Conservation (phyloP, 768 basidiomycete species). For the Nidula microcarpa region DNA sequence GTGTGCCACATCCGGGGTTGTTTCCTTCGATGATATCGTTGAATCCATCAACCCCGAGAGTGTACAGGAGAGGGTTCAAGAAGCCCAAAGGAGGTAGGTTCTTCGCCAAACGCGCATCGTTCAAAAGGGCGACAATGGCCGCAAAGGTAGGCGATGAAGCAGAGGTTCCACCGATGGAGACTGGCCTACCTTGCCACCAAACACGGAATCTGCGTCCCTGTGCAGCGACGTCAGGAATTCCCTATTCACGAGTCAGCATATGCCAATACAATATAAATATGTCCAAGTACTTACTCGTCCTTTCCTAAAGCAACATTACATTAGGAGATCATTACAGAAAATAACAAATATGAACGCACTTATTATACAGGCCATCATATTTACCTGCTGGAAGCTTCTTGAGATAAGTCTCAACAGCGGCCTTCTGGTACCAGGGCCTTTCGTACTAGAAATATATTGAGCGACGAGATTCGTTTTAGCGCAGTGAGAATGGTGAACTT, state of each 20-base stretch:
- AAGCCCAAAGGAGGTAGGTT: constrained; percentile 52
- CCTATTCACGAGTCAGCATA: constrained; percentile 25
- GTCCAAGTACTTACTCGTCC: constrained; percentile 45
- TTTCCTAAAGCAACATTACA: constrained; percentile 20
- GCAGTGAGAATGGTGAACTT: constrained; percentile 11
- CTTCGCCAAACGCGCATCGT: constrained; percentile 51
- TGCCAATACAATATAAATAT: not conserved
- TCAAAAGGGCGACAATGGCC: constrained; percentile 59
- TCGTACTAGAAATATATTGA: constrained; percentile 31
- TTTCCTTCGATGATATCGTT: constrained; percentile 60
- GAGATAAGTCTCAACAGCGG: constrained; percentile 41
- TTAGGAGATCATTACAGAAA: not conserved
- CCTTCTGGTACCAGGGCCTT: constrained; percentile 52
- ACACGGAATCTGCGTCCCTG: constrained; percentile 50
- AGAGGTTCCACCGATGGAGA: constrained; percentile 59
- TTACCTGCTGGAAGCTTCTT: constrained; percentile 38
- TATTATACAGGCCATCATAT: constrained; percentile 59
- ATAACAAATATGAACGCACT: constrained; percentile 27
- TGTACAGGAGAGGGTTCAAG: constrained; percentile 63
- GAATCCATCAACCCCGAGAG: constrained; percentile 30
- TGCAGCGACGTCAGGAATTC: constrained; percentile 64
- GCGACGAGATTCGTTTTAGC: no score
- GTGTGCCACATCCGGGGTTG: constrained; percentile 59
- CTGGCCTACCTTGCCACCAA: constrained; percentile 32
- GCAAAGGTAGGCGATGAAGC: constrained; percentile 64